Evolutionary conservation across 768 basidiomycete species (phyloP), one percentile per base, ranked within the genome.

Genomic region (Filobasidium floriforme): DNA sequence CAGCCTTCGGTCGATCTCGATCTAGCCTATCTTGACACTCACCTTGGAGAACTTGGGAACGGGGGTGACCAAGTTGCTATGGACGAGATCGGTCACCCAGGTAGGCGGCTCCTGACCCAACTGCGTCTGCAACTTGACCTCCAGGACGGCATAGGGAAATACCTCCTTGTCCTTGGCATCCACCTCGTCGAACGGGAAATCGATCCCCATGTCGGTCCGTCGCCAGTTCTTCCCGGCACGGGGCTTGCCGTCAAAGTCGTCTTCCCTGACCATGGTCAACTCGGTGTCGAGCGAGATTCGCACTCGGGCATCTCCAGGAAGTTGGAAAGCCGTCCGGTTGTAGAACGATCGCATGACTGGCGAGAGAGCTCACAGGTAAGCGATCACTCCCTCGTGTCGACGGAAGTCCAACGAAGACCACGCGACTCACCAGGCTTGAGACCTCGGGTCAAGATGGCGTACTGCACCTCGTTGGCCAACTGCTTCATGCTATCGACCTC

Each of bases 251-350:
- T 97, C 93, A 90, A 93, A 98, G 74, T 96, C 90, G 74, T 98
- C 96, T 79, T 99, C 96, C 68, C 96, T 85, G 62, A 96, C 79
- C 84, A 99, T 87, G 3, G 90, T 88, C 41, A 99, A 84, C 77
- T 97, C 91, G 0, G 96, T 99, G 75, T 99, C 96, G 67, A 99
- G 86, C 19, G 96, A 98, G 67, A 99, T 97, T 60, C 96, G 92
- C 43, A 99, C 96, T 61, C 91, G 86, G n/a, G 92, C 94, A 75
- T 99, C 94, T 24, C 94, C 94, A 10, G 96, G 96, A 26, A 99
- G 85, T 79, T 99, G 96, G 83, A 99, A 99, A 0, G 96, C 96
- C 15, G 96, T 98, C 49, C 96, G 89, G 75, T 97, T 96, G 81
- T 98, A 99, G 81, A 97, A 99, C 10, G 93, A 91, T 22, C 94